Evolutionary conservation across 1,284 basidiomycete species (phyloP), one percentile per base, ranked within the genome.

Genomic region (Bondarzewia mesenterica): DNA sequence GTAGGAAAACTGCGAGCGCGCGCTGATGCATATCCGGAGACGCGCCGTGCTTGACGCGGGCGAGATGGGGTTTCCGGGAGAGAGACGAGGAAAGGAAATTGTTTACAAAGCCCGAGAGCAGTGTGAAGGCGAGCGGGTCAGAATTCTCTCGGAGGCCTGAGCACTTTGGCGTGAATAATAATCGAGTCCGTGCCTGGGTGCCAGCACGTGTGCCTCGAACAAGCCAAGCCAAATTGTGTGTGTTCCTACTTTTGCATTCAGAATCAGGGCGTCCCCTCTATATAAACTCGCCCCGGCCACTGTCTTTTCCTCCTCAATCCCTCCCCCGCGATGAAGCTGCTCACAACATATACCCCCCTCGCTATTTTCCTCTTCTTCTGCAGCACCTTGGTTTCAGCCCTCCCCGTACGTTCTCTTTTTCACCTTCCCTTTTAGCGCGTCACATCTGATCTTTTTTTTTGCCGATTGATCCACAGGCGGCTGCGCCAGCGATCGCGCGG

Each of bases 311-410:
- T 44, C 38, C 22, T 10, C 45, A 16, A 35, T 37, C 41, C 10
- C 15, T 44, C 44, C 44, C 42, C 36, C 26, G 26, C 44, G 47
- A 52, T 41, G 39, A 41, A 23, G 16, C 47, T 47, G 27, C 44
- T 56, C 21, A 44, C 40, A 7, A 44, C 52, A 42, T 55, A 65
- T 61, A 61, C 59, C 42, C 26, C 55, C 44, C 47, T 63, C 22
- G 23, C 32, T 53, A 37, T 58, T 47, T 26, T 63, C 51, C 53
- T 58, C 49, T 20, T 60, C 42, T n/a, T 32, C 29, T 32, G 29
- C 29, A 52, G 64, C 52, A 43, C 51, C 42, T 27, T 63, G 42
- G 55, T 50, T 49, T 50, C 52, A 12, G 63, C 62, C 26, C 55
- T 55, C 12, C 63, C 63, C 18, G 63, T 64, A 21, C 37, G 47